These are phyloP conservation scores for Didymella pomorum DNA, from an alignment of 2,329 filamentous ascomycete genomes.

Conservation along the genomic window DNA sequence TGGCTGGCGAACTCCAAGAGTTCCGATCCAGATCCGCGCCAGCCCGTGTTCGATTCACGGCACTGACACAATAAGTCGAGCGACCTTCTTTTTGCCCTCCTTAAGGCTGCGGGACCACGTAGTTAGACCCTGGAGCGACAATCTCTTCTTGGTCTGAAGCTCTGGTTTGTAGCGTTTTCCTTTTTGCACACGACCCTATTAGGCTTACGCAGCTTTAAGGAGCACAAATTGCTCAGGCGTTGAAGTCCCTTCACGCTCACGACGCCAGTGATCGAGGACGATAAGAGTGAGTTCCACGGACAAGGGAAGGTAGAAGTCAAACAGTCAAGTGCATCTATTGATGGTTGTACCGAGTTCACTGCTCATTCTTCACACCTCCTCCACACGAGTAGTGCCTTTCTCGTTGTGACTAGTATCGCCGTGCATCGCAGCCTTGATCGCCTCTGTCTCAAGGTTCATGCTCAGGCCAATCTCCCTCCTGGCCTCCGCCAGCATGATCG, in stretches of 20 bases:
- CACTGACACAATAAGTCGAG: slow-evolving; percentile 27
- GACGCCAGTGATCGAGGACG: too few relatives aligned
- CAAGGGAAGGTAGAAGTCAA: too few relatives aligned
- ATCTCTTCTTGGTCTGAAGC: too few relatives aligned
- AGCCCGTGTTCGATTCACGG: slow-evolving; percentile 45
- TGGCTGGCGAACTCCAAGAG: slow-evolving; percentile 34
- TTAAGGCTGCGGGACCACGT: too few relatives aligned
- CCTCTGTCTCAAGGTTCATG: slow-evolving; percentile 33
- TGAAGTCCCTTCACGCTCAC: too few relatives aligned
- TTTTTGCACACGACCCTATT: too few relatives aligned
- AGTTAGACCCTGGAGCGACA: too few relatives aligned
- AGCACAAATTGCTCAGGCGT: too few relatives aligned
- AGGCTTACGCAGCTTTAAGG: too few relatives aligned
- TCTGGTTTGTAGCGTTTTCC: too few relatives aligned
- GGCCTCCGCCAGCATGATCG: slow-evolving; percentile 37
- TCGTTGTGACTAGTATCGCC: slow-evolving; percentile 26
- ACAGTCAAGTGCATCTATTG: background rate
- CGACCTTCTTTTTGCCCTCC: too few relatives aligned
- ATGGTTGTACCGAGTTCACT: background rate
- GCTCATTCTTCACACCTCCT: slow-evolving; percentile 24
- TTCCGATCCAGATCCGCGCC: slow-evolving; percentile 38
- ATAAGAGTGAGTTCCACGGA: too few relatives aligned
- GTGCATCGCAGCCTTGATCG: slow-evolving; percentile 32
- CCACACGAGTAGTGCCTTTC: slow-evolving; percentile 28
- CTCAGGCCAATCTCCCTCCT: slow-evolving; percentile 36